Evolutionary conservation across 2,329 filamentous ascomycete species (phyloP).

Genomic region (Hypoxylon rubiginosum): DNA sequence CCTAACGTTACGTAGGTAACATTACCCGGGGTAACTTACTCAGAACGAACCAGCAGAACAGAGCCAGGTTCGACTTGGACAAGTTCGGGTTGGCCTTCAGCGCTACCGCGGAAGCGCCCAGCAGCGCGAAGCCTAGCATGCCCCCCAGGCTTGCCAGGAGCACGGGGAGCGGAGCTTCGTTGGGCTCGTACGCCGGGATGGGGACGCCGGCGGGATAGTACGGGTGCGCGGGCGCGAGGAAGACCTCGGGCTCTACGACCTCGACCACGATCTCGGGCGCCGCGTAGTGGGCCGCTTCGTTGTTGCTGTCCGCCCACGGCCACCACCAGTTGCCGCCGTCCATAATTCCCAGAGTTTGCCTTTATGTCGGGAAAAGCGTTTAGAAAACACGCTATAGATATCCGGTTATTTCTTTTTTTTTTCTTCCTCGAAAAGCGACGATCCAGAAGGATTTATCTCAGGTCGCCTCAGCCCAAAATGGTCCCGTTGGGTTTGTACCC

Average conservation of each 20-base stretch:
- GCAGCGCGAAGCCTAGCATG: conserved; percentile 55
- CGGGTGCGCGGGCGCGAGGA: conserved; percentile 58
- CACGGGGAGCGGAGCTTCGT: conserved; percentile 56
- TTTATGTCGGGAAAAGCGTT: neutral
- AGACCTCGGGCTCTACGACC: conserved; percentile 13
- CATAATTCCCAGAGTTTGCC: conserved; percentile 10
- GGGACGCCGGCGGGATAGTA: conserved; percentile 62
- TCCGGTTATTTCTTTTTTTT: neutral
- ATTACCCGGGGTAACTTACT: conserved; percentile 59
- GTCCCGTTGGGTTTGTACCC: too few species aligned
- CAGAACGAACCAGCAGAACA: conserved; percentile 67
- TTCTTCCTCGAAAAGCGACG: too few species aligned
- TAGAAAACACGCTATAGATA: conserved; percentile 3
- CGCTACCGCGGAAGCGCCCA: conserved; percentile 51
- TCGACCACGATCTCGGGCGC: conserved; percentile 1
- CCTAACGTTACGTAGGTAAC: neutral
- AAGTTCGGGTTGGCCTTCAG: conserved; percentile 51
- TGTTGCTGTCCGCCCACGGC: conserved; percentile 12
- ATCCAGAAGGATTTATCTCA: too few species aligned
- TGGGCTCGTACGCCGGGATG: conserved; percentile 62
- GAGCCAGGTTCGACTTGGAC: conserved; percentile 57
- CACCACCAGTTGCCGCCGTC: conserved; percentile 19
- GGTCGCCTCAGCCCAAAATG: too few species aligned
- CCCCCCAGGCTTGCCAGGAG: conserved; percentile 57
- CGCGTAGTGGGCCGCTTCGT: neutral